Conservation (phyloP, 2,329 filamentous ascomycete genomes). For the Ophiostoma montium region DNA sequence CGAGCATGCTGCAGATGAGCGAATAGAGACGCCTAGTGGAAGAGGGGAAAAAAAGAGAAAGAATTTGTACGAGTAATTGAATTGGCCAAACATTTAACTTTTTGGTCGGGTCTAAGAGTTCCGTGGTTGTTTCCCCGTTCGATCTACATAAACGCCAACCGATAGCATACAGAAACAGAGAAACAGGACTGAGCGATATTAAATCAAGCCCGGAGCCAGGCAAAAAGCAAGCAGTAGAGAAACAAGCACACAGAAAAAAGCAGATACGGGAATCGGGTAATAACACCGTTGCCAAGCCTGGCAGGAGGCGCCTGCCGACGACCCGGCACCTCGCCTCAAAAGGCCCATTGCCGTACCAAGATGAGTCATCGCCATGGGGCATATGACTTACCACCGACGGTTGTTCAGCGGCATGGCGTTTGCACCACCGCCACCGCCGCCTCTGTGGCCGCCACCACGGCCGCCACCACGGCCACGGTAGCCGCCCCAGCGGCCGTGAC, state of each 20-base stretch:
- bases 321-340: too few relatives aligned
- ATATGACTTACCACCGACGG: constrained; percentile 32
- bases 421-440: constrained; percentile 20
- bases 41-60: too few relatives aligned
- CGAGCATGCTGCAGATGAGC: too few relatives aligned
- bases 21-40: too few relatives aligned
- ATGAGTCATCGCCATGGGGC: not conserved
- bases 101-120: constrained; percentile 7
- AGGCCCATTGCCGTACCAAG: too few relatives aligned
- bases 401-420: constrained; percentile 36
- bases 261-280: not conserved
- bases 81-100: constrained; percentile 4
- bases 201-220: not conserved
- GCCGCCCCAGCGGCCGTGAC: constrained; percentile 47
- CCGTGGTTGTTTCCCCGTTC: constrained; percentile 1
- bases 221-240: not conserved
- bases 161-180: not conserved
- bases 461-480: constrained; percentile 47
- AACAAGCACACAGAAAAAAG: not conserved
- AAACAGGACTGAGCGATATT: not conserved
- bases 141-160: constrained; percentile 9
- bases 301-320: too few relatives aligned
- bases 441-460: constrained; percentile 32
- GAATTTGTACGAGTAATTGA: too few relatives aligned
- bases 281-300: too few relatives aligned